These are phyloP conservation scores for Gonium pectorale DNA, from an alignment of 139 green algal species.

Conservation along the genomic window DNA sequence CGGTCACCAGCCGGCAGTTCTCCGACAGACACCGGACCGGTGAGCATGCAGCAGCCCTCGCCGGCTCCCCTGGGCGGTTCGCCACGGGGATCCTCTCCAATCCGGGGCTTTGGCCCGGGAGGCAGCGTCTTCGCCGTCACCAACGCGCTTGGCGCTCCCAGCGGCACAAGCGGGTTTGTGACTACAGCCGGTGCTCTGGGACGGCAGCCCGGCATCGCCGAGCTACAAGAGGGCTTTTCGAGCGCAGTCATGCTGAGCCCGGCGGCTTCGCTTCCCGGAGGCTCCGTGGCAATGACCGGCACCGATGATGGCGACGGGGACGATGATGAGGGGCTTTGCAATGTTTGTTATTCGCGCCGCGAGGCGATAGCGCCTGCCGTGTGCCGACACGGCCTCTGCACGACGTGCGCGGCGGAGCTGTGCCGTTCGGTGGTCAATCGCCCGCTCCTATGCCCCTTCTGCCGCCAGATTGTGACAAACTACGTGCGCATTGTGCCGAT, in stretches of 20 bases:
- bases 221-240: not conserved
- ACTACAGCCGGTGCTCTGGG: not conserved
- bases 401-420: constrained; percentile 2
- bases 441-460: constrained; percentile 40
- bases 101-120: not conserved
- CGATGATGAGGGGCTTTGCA: constrained; percentile 10
- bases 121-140: not conserved
- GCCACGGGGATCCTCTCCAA: not conserved
- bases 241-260: not conserved
- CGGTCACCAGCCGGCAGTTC: too few species aligned
- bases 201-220: not conserved
- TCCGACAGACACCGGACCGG: too few species aligned
- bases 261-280: not conserved
- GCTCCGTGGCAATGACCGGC: not conserved
- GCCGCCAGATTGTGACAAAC: not conserved
- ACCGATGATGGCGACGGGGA: not conserved
- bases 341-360: constrained; percentile 10
- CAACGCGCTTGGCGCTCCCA: not conserved
- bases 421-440: not conserved
- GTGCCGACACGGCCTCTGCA: constrained; percentile 20
- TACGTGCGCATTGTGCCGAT: not conserved
- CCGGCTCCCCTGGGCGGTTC: not conserved
- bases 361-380: not conserved
- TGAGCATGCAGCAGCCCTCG: too few species aligned
- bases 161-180: not conserved